A percentile compares a stretch with the other conserved stretches of the same genome.
Evolutionary conservation across 1,284 basidiomycete species (phyloP).

Genomic region (Austropuccinia psidii): DNA sequence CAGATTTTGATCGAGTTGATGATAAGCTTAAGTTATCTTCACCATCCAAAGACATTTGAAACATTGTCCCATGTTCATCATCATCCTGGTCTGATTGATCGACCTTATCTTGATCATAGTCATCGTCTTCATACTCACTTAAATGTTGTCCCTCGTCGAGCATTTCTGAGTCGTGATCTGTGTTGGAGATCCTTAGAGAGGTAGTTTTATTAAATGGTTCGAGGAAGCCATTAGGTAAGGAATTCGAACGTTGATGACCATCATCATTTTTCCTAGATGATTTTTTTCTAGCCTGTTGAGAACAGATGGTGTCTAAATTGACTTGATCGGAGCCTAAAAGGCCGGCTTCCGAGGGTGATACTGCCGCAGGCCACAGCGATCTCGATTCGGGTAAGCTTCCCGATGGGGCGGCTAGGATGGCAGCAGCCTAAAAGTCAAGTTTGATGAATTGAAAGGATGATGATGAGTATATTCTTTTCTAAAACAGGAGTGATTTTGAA

Average conservation of each 20-base stretch:
- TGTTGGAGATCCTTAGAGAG: background rate
- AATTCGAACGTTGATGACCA: background rate
- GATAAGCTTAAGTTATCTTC: slow-evolving; percentile 2
- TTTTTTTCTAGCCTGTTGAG: background rate
- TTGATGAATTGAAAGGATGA: background rate
- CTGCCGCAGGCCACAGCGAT: slow-evolving; percentile 56
- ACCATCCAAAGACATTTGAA: slow-evolving; percentile 26
- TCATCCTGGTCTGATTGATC: background rate
- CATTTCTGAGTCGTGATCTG: background rate
- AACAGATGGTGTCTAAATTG: slow-evolving; percentile 43
- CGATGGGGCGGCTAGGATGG: slow-evolving; percentile 65
- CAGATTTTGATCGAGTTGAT: background rate
- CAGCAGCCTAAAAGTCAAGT: slow-evolving; percentile 58
- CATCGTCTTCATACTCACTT: background rate
- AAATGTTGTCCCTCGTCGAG: background rate
- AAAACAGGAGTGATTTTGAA: background rate
- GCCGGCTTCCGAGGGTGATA: slow-evolving; percentile 51
- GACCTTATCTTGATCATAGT: background rate
- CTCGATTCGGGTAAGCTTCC: slow-evolving; percentile 68
- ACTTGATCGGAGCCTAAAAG: slow-evolving; percentile 49
- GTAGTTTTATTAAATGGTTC: background rate
- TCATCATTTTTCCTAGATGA: background rate
- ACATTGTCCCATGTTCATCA: slow-evolving; percentile 16
- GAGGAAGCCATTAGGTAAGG: background rate
- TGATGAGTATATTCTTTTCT: too few species aligned